phyloP scores from a whole-genome alignment of 192 early-diverging fungal genomes.

The Backusella morwellensis region DNA sequence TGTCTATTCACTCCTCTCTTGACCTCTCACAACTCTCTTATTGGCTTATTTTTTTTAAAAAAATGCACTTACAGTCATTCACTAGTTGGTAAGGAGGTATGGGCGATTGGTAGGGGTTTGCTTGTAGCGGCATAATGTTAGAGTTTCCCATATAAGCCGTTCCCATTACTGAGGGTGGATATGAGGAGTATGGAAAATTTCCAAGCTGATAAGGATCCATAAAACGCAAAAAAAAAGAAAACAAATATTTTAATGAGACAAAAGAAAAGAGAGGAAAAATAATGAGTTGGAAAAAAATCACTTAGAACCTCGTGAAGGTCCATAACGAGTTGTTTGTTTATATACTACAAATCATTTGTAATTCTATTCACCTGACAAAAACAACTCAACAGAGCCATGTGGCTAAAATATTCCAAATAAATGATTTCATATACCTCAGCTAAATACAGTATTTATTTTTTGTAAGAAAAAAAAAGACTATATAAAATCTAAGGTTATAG shows the following conservation, averaged over 20 bases:
- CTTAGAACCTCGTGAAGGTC: conserved; percentile 7
- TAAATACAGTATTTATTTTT: conserved; percentile 6
- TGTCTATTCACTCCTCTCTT: background rate
- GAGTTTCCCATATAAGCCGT: background rate
- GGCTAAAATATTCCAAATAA: conserved; percentile 1
- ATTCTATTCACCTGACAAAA: conserved; percentile 3
- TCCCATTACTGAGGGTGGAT: background rate
- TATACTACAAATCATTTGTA: background rate
- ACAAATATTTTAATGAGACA: background rate
- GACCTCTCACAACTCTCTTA: background rate
- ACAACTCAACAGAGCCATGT: background rate
- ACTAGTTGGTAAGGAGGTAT: background rate
- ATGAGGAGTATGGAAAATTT: background rate
- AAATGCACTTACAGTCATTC: background rate
- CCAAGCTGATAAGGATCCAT: conserved; percentile 6
- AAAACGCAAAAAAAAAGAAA: background rate
- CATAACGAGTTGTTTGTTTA: background rate
- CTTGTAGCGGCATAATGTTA: background rate
- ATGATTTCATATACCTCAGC: background rate
- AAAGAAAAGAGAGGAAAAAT: background rate
- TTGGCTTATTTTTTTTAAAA: background rate
- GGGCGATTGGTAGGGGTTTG: background rate
- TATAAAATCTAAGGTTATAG: background rate
- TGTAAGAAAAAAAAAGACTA: background rate
- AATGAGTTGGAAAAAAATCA: background rate